phyloP scores from a whole-genome alignment of 257 asterid genomes.

The Gardenia jasminoides region DNA sequence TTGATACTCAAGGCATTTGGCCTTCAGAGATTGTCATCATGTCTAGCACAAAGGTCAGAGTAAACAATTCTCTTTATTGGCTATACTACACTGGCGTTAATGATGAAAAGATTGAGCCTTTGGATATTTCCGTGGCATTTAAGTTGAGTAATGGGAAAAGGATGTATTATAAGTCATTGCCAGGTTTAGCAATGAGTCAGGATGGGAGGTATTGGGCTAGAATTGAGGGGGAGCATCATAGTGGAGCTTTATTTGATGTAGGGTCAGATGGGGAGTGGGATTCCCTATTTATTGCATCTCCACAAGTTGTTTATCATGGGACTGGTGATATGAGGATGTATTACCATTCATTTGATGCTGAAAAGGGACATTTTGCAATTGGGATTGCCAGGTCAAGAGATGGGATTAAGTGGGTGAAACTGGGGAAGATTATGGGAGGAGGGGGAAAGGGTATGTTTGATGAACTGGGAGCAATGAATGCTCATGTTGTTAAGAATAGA shows the following conservation, averaged over 20 bases:
- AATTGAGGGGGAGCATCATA: constrained; percentile 90
- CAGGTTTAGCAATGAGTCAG: constrained; percentile 93
- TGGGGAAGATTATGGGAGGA: constrained; percentile 59
- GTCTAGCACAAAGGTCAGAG: constrained; percentile 75
- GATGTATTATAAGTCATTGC: constrained; percentile 47
- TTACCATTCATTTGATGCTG: constrained; percentile 63
- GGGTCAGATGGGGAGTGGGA: constrained; percentile 81
- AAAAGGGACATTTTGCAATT: constrained; percentile 38
- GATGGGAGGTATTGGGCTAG: constrained; percentile 97
- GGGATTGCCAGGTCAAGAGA: constrained; percentile 90
- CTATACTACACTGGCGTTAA: constrained; percentile 71
- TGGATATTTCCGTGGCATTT: constrained; percentile 15
- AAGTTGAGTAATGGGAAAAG: constrained; percentile 23
- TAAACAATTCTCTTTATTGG: constrained; percentile 73
- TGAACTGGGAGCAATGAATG: constrained; percentile 52
- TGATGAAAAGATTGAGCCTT: constrained; percentile 34
- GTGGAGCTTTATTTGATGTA: constrained; percentile 75
- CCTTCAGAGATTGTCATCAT: constrained; percentile 74
- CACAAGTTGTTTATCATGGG: constrained; percentile 69
- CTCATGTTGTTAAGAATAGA: constrained; percentile 51
- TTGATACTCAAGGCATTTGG: constrained; percentile 67
- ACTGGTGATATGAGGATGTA: constrained; percentile 79
- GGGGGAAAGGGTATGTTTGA: constrained; percentile 55
- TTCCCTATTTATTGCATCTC: constrained; percentile 69
- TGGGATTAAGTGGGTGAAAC: constrained; percentile 80